Evolutionary conservation across 2,329 filamentous ascomycete genomes (phyloP), one percentile per base, ranked within the genome.

Genomic region (Pseudogymnoascus sp.): DNA sequence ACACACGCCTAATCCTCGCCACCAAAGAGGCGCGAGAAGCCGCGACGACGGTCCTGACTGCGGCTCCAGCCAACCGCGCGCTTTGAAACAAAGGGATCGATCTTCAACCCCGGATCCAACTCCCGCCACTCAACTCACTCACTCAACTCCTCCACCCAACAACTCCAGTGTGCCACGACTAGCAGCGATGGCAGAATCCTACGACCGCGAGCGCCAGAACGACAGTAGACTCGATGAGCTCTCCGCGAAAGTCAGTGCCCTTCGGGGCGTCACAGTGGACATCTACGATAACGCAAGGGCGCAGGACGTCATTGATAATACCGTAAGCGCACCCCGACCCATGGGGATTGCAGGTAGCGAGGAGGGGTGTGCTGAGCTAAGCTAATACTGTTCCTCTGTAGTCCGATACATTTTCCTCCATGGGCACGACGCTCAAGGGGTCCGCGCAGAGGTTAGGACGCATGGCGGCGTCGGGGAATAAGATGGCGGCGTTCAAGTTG

Each of bases 261-360:
- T 99, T 67, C 91, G 93, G 73, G 90, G 90, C 76, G 91, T 99
- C 60, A 99, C 95, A 44, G 86, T 97, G 68, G 92, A 99, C 79
- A 99, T 99, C 73, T 97, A 97, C 82, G 93, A 97, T 78, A 92
- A 95, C 75, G 95, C 95, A 60, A 86, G 91, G 64, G 86, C 90
- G 70, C 93, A 97, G 71, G 86, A 89, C 68, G 85, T 96, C 67
- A 90, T 99, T 69, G 91, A 99, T 77, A 87, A 86, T 72, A 93
- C 90, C 40, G 91, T 96, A 82, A 64, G 85, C 18, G 16, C 42
- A 60, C 61, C 25, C 11, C 16, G 10, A 10, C 23, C 34, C 4
- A 61, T 31, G 14, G 28, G 14, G 28, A n/a, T 61, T n/a, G n/a
- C 28, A 59, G 18, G 28, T 59, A 31, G 60, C 21, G 14, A 18